phyloP scores from a whole-genome alignment of 1,139 yeast genomes.

The Hyphopichia wangnamkhiaoensis region DNA sequence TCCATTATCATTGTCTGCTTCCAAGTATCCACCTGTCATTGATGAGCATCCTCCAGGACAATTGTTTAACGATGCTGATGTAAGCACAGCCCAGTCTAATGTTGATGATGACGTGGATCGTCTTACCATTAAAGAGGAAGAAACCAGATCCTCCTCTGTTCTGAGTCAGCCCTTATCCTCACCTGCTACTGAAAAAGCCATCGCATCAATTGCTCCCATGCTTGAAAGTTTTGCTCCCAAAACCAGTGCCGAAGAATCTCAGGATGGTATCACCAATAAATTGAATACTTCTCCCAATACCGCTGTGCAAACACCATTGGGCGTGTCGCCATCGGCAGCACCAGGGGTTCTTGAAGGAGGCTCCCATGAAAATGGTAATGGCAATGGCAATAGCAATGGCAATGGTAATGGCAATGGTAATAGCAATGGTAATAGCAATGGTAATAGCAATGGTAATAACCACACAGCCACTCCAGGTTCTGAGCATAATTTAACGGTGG shows the following conservation, averaged over 20 bases:
- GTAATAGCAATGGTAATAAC: neutral
- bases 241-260: constrained; percentile 59
- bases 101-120: neutral
- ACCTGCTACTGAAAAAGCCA: constrained; percentile 53
- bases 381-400: neutral
- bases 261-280: constrained; percentile 16
- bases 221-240: constrained; percentile 71
- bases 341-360: neutral
- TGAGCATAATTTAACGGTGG: neutral
- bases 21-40: constrained; percentile 12
- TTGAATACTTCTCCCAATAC: constrained; percentile 8
- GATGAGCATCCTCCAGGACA: constrained; percentile 2
- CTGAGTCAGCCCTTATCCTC: constrained; percentile 10
- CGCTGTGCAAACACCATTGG: neutral
- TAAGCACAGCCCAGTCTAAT: constrained; percentile 5
- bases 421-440: neutral
- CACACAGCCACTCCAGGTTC: too few relatives aligned
- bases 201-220: constrained; percentile 79
- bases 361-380: neutral
- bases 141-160: neutral
- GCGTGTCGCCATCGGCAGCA: constrained; percentile 3
- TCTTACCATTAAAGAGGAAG: neutral
- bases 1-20: constrained; percentile 28
- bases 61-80: constrained; percentile 5
- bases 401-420: neutral